Conservation (phyloP, 768 basidiomycete species). For the Nidularia sp. region DNA sequence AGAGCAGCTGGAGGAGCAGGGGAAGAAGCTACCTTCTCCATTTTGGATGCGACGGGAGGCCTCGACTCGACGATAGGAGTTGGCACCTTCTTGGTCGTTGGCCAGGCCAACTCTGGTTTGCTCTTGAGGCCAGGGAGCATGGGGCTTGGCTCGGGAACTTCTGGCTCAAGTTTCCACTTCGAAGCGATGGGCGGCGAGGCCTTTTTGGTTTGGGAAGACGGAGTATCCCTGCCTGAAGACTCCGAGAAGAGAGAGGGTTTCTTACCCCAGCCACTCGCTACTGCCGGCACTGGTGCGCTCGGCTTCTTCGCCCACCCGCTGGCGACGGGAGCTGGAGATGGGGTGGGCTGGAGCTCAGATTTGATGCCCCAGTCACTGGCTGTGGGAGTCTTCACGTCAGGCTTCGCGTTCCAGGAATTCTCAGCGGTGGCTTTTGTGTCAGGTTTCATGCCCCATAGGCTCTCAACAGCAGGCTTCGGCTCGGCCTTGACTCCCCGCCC, state of each 20-base stretch:
- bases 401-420: background rate
- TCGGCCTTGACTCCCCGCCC: too few species aligned
- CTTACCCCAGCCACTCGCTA: slow-evolving; percentile 18
- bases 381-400: background rate
- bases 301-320: slow-evolving; percentile 2
- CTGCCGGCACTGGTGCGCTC: slow-evolving; percentile 10
- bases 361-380: background rate
- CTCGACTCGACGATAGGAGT: background rate
- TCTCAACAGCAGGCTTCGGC: too few species aligned
- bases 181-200: background rate
- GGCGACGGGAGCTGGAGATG: slow-evolving; percentile 11
- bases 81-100: background rate
- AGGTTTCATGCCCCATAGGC: too few species aligned
- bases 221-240: background rate
- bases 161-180: background rate
- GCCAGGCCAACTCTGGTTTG: too few species aligned
- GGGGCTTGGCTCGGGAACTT: background rate
- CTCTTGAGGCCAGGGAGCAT: too few species aligned
- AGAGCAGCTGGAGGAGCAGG: slow-evolving; percentile 5
- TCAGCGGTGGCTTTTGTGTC: background rate
- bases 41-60: background rate
- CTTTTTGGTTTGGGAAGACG: slow-evolving; percentile 1
- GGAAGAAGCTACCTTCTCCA: slow-evolving; percentile 6
- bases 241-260: slow-evolving; percentile 7
- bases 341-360: background rate